Evolutionary conservation across 495 filamentous ascomycete genomes (phyloP).

Genomic region (Podospora tetraspora): DNA sequence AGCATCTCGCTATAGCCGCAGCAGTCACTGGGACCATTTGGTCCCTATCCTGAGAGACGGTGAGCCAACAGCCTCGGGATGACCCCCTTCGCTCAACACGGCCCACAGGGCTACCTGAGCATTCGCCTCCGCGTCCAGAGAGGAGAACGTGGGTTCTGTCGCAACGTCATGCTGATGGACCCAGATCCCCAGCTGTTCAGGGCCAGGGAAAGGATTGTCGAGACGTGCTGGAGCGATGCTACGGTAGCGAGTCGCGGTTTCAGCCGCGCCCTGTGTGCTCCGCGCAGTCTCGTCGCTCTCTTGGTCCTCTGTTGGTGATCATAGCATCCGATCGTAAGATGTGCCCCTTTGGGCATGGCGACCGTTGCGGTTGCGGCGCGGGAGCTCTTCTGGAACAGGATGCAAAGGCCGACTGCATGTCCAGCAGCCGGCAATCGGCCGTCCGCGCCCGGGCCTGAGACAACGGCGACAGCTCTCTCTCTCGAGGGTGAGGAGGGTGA

Average conservation of each 20-base stretch:
- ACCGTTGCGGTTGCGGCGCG: background rate
- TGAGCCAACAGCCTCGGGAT: background rate
- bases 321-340: background rate
- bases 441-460: background rate
- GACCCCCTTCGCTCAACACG: background rate
- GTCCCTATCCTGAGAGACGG: background rate
- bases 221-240: background rate
- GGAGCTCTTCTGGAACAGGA: background rate
- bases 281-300: background rate
- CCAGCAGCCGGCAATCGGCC: background rate
- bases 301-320: background rate
- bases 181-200: background rate
- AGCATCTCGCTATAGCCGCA: background rate
- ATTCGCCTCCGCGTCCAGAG: background rate
- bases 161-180: background rate
- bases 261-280: background rate
- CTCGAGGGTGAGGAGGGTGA: background rate
- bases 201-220: background rate
- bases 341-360: background rate
- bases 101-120: background rate
- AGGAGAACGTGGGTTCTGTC: background rate
- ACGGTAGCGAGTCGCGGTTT: background rate
- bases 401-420: background rate
- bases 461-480: background rate
- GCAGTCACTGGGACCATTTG: background rate